A percentile compares a stretch with the other conserved stretches of the same genome.
phyloP scores from a whole-genome alignment of 2,329 filamentous ascomycete species.

The Rhynchosporium graminicola region DNA sequence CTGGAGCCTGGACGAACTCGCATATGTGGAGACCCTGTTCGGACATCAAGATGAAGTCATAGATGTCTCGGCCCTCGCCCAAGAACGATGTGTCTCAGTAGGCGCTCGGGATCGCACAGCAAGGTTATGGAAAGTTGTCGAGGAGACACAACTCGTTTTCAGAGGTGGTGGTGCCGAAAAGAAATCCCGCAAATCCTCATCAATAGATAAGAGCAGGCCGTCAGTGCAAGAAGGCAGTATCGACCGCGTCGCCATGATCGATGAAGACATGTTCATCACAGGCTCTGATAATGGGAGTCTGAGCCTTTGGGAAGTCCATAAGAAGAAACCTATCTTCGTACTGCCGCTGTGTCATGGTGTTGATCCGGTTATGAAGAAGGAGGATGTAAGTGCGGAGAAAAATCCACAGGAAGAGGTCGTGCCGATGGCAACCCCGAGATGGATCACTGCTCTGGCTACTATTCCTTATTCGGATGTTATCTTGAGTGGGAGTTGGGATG shows the following conservation, averaged over 20 bases:
- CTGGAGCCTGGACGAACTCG: conserved; percentile 88
- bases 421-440: conserved; percentile 70
- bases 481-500: conserved; percentile 93
- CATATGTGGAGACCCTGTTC: conserved; percentile 94
- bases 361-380: conserved; percentile 67
- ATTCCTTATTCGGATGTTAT: conserved; percentile 90
- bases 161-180: conserved; percentile 73
- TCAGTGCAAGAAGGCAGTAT: conserved; percentile 72
- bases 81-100: conserved; percentile 88
- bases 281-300: conserved; percentile 89
- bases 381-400: conserved; percentile 72
- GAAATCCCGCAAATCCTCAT: conserved; percentile 44
- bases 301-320: conserved; percentile 83
- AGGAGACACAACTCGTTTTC: conserved; percentile 95
- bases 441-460: conserved; percentile 85
- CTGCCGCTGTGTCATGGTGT: conserved; percentile 81
- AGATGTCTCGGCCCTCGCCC: conserved; percentile 77
- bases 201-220: conserved; percentile 33
- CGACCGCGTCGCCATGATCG: conserved; percentile 88
- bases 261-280: conserved; percentile 86
- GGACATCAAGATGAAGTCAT: conserved; percentile 92
- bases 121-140: conserved; percentile 91
- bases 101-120: conserved; percentile 90
- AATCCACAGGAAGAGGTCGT: conserved; percentile 61
- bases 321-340: conserved; percentile 91